Conservation (phyloP, 345 rosid species). For the Crucihimalaya himalaica region DNA sequence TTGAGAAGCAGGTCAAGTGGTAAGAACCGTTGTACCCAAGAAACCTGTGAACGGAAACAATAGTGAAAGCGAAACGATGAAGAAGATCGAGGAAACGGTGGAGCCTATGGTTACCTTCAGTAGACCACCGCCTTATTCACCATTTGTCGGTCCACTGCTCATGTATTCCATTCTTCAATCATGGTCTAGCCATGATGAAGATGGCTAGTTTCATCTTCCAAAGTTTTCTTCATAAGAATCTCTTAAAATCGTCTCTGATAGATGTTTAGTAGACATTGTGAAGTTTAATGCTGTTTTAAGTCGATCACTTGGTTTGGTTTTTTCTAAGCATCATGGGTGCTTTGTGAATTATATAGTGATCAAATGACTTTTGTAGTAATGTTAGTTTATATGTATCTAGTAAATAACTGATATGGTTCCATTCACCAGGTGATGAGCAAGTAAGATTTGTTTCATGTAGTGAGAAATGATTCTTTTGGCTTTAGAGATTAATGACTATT, state of each 20-base stretch:
- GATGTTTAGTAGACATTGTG: background rate
- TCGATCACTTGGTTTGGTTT: background rate
- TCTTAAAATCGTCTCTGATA: background rate
- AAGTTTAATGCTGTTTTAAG: background rate
- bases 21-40: slow-evolving; percentile 50
- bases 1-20: slow-evolving; percentile 16
- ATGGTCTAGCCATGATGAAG: slow-evolving; percentile 48
- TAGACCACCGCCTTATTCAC: slow-evolving; percentile 55
- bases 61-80: slow-evolving; percentile 15
- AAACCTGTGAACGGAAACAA: slow-evolving; percentile 35
- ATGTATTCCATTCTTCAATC: slow-evolving; percentile 54
- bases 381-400: background rate
- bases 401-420: background rate
- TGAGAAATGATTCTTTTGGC: too few species aligned
- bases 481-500: too few species aligned
- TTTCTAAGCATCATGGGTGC: background rate
- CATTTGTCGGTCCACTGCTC: slow-evolving; percentile 57
- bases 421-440: background rate
- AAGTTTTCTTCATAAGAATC: background rate
- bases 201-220: slow-evolving; percentile 39
- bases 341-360: background rate
- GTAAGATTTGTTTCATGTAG: too few species aligned
- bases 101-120: slow-evolving; percentile 61
- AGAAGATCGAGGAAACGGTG: slow-evolving; percentile 34
- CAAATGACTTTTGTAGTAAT: background rate